Conservation (phyloP, 805 yeast genomes). For the Wickerhamomyces canadensis region DNA sequence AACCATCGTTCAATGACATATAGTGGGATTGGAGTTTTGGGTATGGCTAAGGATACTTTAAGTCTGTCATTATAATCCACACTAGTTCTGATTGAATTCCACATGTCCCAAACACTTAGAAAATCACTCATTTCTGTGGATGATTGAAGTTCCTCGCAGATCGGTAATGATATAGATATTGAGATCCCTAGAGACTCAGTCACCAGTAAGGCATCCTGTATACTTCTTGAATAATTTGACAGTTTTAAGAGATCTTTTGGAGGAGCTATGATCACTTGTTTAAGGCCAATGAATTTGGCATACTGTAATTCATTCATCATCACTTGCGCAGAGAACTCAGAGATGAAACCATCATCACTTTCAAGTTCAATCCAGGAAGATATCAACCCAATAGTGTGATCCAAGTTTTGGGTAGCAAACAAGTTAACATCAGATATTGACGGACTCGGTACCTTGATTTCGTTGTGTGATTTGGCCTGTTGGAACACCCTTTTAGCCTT, state of each 20-base stretch:
- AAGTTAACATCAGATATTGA: conserved; percentile 36
- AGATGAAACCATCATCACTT: conserved; percentile 40
- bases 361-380: conserved; percentile 72
- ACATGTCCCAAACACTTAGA: conserved; percentile 66
- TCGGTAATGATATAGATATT: conserved; percentile 43
- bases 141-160: conserved; percentile 38
- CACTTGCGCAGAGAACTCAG: conserved; percentile 52
- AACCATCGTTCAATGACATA: conserved; percentile 56
- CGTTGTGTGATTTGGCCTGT: conserved; percentile 20
- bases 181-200: conserved; percentile 22
- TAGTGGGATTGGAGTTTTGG: conserved; percentile 50
- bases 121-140: conserved; percentile 32
- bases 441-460: conserved; percentile 35
- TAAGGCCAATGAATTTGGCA: conserved; percentile 54
- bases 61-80: conserved; percentile 50
- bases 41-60: conserved; percentile 73
- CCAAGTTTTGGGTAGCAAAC: conserved; percentile 36
- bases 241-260: conserved; percentile 53
- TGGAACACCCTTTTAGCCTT: conserved; percentile 35
- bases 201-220: conserved; percentile 28
- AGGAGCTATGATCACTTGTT: conserved; percentile 54
- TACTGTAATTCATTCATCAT: conserved; percentile 52
- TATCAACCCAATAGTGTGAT: conserved; percentile 46
- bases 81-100: conserved; percentile 58
- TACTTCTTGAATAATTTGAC: conserved; percentile 42